Conservation (phyloP, 2,329 filamentous ascomycete genomes). For the Stachybotrys chlorohalonatus region DNA sequence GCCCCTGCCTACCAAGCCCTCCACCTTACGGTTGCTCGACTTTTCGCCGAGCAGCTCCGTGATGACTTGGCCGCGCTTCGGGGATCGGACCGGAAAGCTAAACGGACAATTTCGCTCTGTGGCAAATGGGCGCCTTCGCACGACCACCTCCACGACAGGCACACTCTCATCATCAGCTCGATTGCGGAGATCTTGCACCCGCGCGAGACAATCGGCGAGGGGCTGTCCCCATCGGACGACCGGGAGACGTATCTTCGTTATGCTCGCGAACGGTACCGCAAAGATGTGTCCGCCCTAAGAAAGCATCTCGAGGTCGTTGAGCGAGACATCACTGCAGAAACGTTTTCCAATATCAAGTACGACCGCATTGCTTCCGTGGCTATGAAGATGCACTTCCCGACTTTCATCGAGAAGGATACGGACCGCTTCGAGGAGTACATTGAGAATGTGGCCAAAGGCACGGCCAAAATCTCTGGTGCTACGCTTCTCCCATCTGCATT, state of each 20-base stretch:
- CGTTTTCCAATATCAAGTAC: slow-evolving; percentile 43
- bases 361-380: slow-evolving; percentile 46
- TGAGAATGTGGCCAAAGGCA: slow-evolving; percentile 35
- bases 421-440: slow-evolving; percentile 42
- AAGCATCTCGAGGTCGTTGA: slow-evolving; percentile 45
- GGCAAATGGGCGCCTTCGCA: slow-evolving; percentile 53
- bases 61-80: slow-evolving; percentile 33
- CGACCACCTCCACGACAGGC: slow-evolving; percentile 46
- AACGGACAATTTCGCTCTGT: slow-evolving; percentile 41
- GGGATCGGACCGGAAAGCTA: slow-evolving; percentile 26
- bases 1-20: slow-evolving; percentile 40
- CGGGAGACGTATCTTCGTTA: slow-evolving; percentile 44
- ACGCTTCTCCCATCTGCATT: slow-evolving; percentile 43
- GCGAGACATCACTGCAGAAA: slow-evolving; percentile 35
- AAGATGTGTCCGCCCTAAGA: slow-evolving; percentile 41
- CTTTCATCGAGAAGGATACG: slow-evolving; percentile 42
- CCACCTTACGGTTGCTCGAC: slow-evolving; percentile 41
- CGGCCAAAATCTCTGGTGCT: slow-evolving; percentile 44
- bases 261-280: slow-evolving; percentile 44
- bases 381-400: slow-evolving; percentile 40
- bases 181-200: slow-evolving; percentile 48
- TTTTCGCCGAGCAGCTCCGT: slow-evolving; percentile 47
- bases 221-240: slow-evolving; percentile 22
- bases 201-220: slow-evolving; percentile 16
- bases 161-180: slow-evolving; percentile 46